phyloP scores from a whole-genome alignment of 2,329 filamentous ascomycete genomes.

The Aspergillus brasiliensis region DNA sequence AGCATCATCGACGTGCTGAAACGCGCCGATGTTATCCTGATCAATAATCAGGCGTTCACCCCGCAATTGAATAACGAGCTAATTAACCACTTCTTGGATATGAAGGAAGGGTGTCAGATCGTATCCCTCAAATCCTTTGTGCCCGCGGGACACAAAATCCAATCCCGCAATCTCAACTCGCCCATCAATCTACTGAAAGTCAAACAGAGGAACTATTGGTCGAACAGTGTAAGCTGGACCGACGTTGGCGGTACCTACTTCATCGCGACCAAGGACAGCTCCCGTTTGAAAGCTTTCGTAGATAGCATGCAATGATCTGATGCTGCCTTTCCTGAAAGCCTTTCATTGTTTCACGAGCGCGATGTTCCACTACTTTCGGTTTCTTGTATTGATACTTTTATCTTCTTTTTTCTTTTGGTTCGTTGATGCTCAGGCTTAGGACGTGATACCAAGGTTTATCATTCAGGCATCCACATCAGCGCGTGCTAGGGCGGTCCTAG shows the following conservation, averaged over 20 bases:
- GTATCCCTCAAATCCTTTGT: constrained; percentile 93
- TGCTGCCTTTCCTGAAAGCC: not conserved
- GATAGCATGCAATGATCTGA: constrained; percentile 36
- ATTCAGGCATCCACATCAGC: constrained; percentile 8
- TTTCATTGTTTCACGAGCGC: not conserved
- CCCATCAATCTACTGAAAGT: constrained; percentile 80
- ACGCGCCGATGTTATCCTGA: constrained; percentile 89
- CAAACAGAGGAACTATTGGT: constrained; percentile 69
- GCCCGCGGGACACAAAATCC: constrained; percentile 74
- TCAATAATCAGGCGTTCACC: constrained; percentile 97
- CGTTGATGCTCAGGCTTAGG: not conserved
- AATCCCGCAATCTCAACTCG: constrained; percentile 73
- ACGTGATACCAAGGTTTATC: constrained; percentile 22
- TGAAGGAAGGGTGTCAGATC: constrained; percentile 87
- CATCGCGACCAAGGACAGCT: constrained; percentile 76
- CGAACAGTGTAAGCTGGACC: constrained; percentile 83
- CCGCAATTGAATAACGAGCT: constrained; percentile 82
- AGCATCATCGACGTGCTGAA: constrained; percentile 73
- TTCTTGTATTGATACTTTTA: constrained; percentile 3
- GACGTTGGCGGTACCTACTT: constrained; percentile 82
- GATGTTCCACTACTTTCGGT: not conserved
- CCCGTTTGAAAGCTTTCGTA: constrained; percentile 54
- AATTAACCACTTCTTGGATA: constrained; percentile 85
- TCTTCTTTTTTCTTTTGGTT: not conserved
- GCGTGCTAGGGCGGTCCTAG: not conserved